phyloP scores from a whole-genome alignment of 257 asterid genomes.

The Paraleonurus japonicus region DNA sequence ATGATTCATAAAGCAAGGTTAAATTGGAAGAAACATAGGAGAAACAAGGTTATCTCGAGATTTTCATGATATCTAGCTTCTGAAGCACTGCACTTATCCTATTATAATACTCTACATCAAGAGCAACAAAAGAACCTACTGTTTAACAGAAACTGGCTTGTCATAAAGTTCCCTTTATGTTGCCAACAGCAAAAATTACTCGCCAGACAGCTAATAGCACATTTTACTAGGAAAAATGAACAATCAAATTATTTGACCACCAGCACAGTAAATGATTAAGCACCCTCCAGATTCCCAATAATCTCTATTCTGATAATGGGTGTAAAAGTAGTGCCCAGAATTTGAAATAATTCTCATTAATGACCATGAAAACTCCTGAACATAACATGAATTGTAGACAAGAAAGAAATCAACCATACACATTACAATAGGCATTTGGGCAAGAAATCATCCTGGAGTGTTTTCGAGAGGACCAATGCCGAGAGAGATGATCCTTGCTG shows the following conservation, averaged over 20 bases:
- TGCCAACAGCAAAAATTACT: conserved; percentile 11
- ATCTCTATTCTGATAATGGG: not conserved
- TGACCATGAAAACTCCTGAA: conserved; percentile 21
- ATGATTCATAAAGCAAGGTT: conserved; percentile 9
- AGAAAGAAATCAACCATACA: conserved; percentile 24
- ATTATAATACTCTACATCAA: conserved; percentile 10
- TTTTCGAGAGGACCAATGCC: conserved; percentile 21
- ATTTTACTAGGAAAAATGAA: not conserved
- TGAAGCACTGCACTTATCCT: conserved; percentile 11
- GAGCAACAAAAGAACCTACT: conserved; percentile 18
- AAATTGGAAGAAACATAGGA: not conserved
- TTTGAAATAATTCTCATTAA: conserved; percentile 1
- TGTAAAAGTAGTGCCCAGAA: not conserved
- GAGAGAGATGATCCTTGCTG: conserved; percentile 30
- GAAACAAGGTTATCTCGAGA: conserved; percentile 8
- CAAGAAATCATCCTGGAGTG: conserved; percentile 20
- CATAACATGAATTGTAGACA: conserved; percentile 5
- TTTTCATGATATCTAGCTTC: conserved; percentile 10
- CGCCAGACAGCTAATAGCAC: conserved; percentile 9
- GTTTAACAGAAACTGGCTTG: not conserved
- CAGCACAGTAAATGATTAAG: conserved; percentile 18
- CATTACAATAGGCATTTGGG: conserved; percentile 15
- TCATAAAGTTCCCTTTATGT: not conserved
- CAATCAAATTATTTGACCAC: not conserved
- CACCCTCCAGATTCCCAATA: conserved; percentile 19